Evolutionary conservation across 345 rosid species (phyloP).

Genomic region (Rubroshorea leprosula): DNA sequence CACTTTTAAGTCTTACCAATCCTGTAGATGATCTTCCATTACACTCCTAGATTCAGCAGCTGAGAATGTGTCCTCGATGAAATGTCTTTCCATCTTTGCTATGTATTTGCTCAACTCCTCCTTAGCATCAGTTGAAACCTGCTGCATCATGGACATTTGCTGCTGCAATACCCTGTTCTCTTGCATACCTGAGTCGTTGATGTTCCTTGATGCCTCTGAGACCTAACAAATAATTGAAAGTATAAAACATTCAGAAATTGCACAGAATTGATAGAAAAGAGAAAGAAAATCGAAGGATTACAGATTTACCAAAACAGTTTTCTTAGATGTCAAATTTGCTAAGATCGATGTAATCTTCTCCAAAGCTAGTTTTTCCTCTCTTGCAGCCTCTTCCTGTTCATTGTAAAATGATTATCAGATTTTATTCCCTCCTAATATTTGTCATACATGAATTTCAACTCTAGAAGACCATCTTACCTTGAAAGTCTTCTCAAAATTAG

Average conservation of each 20-base stretch:
- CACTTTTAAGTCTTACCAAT: slow-evolving; percentile 40
- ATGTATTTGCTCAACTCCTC: slow-evolving; percentile 43
- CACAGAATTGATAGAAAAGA: neutral
- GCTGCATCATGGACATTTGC: slow-evolving; percentile 55
- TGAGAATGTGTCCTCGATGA: slow-evolving; percentile 54
- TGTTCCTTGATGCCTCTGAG: slow-evolving; percentile 48
- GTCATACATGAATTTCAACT: neutral
- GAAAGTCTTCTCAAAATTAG: slow-evolving; percentile 52
- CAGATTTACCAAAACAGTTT: slow-evolving; percentile 52
- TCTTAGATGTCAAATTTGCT: slow-evolving; percentile 53
- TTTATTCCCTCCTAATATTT: neutral
- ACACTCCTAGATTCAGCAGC: slow-evolving; percentile 47
- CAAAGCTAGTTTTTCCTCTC: slow-evolving; percentile 71
- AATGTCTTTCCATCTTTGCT: slow-evolving; percentile 36
- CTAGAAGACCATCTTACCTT: slow-evolving; percentile 32
- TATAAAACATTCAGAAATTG: slow-evolving; percentile 2
- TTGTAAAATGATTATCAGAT: slow-evolving; percentile 8
- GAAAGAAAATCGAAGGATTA: neutral
- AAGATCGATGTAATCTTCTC: slow-evolving; percentile 56
- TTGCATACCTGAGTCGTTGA: slow-evolving; percentile 31
- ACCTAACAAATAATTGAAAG: slow-evolving; percentile 36
- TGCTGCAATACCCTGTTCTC: slow-evolving; percentile 52
- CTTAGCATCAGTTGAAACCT: slow-evolving; percentile 46
- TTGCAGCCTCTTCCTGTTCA: slow-evolving; percentile 72
- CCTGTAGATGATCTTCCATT: slow-evolving; percentile 50